Percentiles rank a stretch among this genome's conserved stretches.
Conservation (phyloP, 352 stramenopile genomes). For the Phytophthora boehmeriae region DNA sequence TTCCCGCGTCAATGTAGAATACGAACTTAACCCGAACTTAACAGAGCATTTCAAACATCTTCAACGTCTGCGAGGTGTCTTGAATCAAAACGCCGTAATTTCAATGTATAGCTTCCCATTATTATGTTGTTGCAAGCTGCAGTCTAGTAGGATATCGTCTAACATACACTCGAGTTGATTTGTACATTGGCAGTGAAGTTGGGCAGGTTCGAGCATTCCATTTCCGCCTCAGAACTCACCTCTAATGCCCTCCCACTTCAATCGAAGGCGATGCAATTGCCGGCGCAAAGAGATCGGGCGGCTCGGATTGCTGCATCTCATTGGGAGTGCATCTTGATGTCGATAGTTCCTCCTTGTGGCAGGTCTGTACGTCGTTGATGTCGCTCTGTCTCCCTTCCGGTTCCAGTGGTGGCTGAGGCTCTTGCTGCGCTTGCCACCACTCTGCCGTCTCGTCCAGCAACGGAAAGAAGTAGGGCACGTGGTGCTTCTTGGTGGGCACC, state of each 20-base stretch:
- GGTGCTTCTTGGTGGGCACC: slow-evolving; percentile 45
- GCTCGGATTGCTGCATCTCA: not conserved
- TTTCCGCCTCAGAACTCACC: too few relatives aligned
- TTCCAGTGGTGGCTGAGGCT: slow-evolving; percentile 16
- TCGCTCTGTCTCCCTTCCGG: slow-evolving; percentile 7
- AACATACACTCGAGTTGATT: not conserved
- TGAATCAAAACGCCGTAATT: not conserved
- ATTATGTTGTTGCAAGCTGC: not conserved
- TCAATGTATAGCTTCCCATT: not conserved
- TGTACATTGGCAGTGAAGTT: not conserved
- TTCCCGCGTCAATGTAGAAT: slow-evolving; percentile 8
- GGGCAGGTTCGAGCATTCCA: too few relatives aligned
- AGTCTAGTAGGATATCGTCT: not conserved
- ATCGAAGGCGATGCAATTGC: not conserved
- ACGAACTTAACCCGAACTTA: not conserved
- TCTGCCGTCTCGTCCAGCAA: slow-evolving; percentile 59
- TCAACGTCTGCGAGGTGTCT: not conserved
- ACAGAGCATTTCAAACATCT: not conserved
- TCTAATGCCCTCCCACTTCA: not conserved
- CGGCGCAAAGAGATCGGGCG: not conserved
- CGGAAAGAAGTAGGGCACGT: slow-evolving; percentile 69
- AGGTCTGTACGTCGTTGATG: not conserved
- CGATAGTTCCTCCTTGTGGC: not conserved
- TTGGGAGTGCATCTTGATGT: not conserved
- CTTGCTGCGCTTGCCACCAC: slow-evolving; percentile 49